Evolutionary conservation across 257 asterid genomes (phyloP), one percentile per base, ranked within the genome.

Genomic region (Lithospermum erythrorhizon): DNA sequence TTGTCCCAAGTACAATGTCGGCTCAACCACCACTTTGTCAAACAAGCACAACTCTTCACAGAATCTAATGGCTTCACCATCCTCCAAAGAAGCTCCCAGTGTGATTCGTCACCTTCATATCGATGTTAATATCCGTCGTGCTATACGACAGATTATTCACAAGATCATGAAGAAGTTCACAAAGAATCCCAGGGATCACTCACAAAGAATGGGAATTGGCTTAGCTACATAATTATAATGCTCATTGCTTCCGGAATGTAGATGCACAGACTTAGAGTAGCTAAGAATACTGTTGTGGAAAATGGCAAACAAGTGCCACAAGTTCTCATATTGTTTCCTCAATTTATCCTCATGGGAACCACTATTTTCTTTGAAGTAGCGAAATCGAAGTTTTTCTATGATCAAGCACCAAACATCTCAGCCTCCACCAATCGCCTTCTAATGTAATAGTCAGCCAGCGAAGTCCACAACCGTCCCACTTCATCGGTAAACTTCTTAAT

Each of bases 391-490:
- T 90, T 87, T 48, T 87, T 90, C 66, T 87, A 90, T 45, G 95
- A 90, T 60, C 96, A 90, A 57, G 96, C 96, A 10, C 95, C 98
- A 89, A 29, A 93, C 35, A 72, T 93, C 96, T 61, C 96, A 2
- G 95, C 94, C 76, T 88, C 98, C 68, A 82, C 79, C 82, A 91
- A 79, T 13, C 81, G 83, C 76, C 97, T 83, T 75, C 95, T 78
- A 25, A 93, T 89, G 63, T 89, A 93, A 74, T 84, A 93, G 75
- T 89, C 97, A 0, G 97, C 94, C 69, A 93, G 58, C 1, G 96
- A 89, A 3, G 98, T 89, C 98, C 98, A 93, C 56, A 93, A 66
- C 81, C 95, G 68, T 61, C 96, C 98, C 22, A 93, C 97, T 86
- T 93, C 98, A 75, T 93, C 95, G 0, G 94, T 93, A 54, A 93